Base-by-base conservation (phyloP, 208 protist genomes). In the Trypanosoma scelopori region DNA sequence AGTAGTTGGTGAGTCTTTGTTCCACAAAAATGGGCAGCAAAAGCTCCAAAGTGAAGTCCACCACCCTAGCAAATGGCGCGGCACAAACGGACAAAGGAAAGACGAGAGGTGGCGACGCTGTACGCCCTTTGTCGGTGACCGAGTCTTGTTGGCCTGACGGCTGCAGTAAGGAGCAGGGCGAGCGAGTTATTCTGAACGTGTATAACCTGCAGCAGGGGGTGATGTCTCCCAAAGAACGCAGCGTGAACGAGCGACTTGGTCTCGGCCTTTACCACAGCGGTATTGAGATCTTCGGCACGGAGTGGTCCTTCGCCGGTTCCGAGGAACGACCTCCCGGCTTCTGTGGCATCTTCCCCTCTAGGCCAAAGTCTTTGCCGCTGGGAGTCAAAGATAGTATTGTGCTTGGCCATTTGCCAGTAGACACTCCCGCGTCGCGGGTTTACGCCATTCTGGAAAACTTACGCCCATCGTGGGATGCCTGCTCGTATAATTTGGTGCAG, bases 261-360 rank as follows among this genome's bases (percentile, higher is more conserved):
- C 45, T 90, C 43, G 87, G 87, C 15, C 43, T 85, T 16, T 80
- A 91, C 55, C 87, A 93, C 68, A 79, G 55, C 13, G 84, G 81
- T 32, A 76, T 94, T 5, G 76, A 92, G 51, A 77, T 94, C 20
- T 87, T 89, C 71, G 83, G 67, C 35, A 62, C 27, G 25, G 87
- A 93, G 61, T 88, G 81, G 61, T 57, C 74, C 30, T 94, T 82
- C 55, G 76, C 76, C 13, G 72, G 78, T 18, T 53, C 48, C 52
- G 43, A 60, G 13, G 48, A 64, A 23, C 65, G 65, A 22, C 75
- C 55, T 16, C 81, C 76, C 1, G 59, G 65, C 5, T 28, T 56
- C 22, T 64, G 61, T 30, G 78, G 75, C 18, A 71, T 83, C n/a
- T 74, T 75, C 25, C 5, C 41, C 16, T 37, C 37, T 84, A 18